phyloP scores from a whole-genome alignment of 352 stramenopile genomes.

The Pythium coloratum region DNA sequence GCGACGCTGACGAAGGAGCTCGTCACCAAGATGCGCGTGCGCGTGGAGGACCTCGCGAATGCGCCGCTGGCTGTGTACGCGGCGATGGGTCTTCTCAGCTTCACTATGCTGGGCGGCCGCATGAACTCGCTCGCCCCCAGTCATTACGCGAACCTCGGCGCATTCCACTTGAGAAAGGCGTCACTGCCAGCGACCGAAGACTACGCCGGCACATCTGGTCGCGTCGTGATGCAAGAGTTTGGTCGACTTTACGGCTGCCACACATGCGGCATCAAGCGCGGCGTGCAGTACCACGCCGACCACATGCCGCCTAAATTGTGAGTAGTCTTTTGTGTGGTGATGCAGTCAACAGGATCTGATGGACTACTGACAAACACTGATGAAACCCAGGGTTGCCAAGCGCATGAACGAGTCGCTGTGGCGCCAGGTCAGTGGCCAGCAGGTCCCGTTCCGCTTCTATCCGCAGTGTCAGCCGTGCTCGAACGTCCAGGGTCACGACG shows the following conservation, averaged over 20 bases:
- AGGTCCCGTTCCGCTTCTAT: constrained; percentile 80
- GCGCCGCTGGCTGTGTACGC: constrained; percentile 63
- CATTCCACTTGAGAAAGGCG: constrained; percentile 76
- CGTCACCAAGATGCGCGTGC: constrained; percentile 8
- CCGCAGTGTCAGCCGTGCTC: constrained; percentile 84
- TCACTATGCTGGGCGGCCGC: constrained; percentile 71
- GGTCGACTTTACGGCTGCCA: constrained; percentile 80
- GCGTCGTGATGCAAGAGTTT: constrained; percentile 77
- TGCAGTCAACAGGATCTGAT: neutral
- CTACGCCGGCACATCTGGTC: constrained; percentile 65
- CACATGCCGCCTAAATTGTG: constrained; percentile 87
- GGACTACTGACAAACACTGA: constrained; percentile 1
- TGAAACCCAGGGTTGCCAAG: constrained; percentile 54
- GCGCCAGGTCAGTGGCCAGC: constrained; percentile 38
- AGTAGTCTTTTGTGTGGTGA: constrained; percentile 14
- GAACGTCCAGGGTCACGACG: constrained; percentile 64
- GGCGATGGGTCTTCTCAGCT: constrained; percentile 73
- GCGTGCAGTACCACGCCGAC: constrained; percentile 75
- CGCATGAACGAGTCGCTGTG: constrained; percentile 46
- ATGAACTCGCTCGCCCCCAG: constrained; percentile 75
- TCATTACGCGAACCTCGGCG: constrained; percentile 69
- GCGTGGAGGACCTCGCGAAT: constrained; percentile 20
- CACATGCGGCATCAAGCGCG: constrained; percentile 71
- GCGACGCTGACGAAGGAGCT: neutral
- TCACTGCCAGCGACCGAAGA: constrained; percentile 72